phyloP scores from a whole-genome alignment of 1,139 yeast genomes.

The Yamadazyma dendronema region DNA sequence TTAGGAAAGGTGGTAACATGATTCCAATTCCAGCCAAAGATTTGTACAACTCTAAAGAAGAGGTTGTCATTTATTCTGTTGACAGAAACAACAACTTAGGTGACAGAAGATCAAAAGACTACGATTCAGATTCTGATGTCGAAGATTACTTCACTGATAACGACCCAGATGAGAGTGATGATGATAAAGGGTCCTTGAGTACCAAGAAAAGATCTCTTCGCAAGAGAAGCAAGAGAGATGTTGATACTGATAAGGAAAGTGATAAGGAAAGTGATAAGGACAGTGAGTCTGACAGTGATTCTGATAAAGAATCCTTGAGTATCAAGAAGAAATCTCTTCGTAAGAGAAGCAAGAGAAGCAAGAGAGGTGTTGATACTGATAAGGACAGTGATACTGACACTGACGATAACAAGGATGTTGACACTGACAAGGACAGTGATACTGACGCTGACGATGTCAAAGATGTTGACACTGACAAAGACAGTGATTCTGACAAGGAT shows the following conservation, averaged over 20 bases:
- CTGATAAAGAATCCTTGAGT: conserved; percentile 2
- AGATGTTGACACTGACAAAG: not conserved
- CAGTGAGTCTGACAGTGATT: conserved; percentile 1
- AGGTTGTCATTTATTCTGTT: conserved; percentile 10
- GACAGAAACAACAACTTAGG: conserved; percentile 6
- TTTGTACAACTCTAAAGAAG: conserved; percentile 5
- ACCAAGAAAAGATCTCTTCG: conserved; percentile 1
- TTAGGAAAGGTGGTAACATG: conserved; percentile 5
- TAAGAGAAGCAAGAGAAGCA: not conserved
- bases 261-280: not conserved
- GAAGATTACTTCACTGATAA: conserved; percentile 8
- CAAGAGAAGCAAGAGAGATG: not conserved
- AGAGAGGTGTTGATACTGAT: not conserved
- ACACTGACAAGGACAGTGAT: conserved; percentile 2
- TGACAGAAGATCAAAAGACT: conserved; percentile 3
- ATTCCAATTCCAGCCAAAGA: conserved; percentile 11
- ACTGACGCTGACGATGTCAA: not conserved
- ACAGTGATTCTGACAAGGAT: not conserved
- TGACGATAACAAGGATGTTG: not conserved
- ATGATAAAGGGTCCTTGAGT: conserved; percentile 2
- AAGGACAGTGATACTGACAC: not conserved
- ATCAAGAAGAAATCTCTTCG: conserved; percentile 1
- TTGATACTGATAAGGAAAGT: not conserved
- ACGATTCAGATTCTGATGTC: conserved; percentile 7
- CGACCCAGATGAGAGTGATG: conserved; percentile 7